Evolutionary conservation across 116 monocot genomes (phyloP).

Genomic region (Dioscorea cayenensis): DNA sequence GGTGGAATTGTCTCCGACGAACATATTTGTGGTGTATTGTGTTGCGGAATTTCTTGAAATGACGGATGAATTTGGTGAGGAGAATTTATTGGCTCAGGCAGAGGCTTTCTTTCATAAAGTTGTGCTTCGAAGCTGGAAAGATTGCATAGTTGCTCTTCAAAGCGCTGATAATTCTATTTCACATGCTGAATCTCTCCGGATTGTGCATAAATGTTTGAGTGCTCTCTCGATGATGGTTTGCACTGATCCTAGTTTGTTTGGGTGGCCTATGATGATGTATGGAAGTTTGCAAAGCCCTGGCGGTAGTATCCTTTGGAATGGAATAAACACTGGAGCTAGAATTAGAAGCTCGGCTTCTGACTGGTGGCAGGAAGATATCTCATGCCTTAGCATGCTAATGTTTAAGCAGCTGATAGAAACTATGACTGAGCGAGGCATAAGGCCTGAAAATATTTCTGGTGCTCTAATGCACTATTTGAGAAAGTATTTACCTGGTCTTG

Average conservation of each 20-base stretch:
- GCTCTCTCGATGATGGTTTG: conserved; percentile 35
- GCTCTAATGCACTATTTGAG: conserved; percentile 35
- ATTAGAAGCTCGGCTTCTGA: conserved; percentile 23
- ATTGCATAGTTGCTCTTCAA: conserved; percentile 39
- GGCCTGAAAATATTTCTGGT: conserved; percentile 23
- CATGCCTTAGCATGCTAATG: conserved; percentile 25
- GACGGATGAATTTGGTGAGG: conserved; percentile 34
- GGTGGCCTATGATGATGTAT: conserved; percentile 50
- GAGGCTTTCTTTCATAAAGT: conserved; percentile 26
- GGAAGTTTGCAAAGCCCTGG: conserved; percentile 49
- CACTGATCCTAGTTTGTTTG: conserved; percentile 42
- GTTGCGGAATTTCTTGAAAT: conserved; percentile 48
- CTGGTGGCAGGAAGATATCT: conserved; percentile 64
- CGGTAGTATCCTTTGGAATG: conserved; percentile 56
- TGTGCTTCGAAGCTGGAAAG: conserved; percentile 34
- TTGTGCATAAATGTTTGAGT: conserved; percentile 32
- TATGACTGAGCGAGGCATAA: conserved; percentile 28
- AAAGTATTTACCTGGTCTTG: conserved; percentile 46
- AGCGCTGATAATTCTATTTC: conserved; percentile 16
- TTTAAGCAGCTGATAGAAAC: conserved; percentile 33
- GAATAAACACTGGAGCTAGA: conserved; percentile 42
- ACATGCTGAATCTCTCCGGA: conserved; percentile 16
- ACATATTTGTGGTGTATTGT: conserved; percentile 26
- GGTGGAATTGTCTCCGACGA: conserved; percentile 25
- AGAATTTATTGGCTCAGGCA: conserved; percentile 30